phyloP scores from a whole-genome alignment of 257 asterid species.

The Euphrasia confusa region DNA sequence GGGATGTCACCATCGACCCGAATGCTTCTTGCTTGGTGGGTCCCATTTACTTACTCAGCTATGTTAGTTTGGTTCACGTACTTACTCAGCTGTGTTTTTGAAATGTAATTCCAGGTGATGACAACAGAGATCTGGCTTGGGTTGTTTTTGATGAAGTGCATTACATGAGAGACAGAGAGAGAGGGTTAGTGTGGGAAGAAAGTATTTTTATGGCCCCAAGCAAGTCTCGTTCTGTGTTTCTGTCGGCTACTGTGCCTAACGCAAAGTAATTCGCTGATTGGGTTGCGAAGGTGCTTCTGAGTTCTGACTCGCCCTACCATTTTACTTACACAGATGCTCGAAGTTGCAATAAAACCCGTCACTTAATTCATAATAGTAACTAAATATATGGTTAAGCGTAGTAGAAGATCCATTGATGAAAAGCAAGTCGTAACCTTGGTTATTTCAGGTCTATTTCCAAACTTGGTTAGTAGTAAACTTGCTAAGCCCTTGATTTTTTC shows the following conservation, averaged over 20 bases:
- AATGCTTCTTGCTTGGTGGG: constrained; percentile 96
- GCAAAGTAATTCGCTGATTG: constrained; percentile 97
- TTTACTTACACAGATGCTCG: background rate
- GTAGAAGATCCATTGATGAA: too few species aligned
- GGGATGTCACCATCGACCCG: constrained; percentile 94
- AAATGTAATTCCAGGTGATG: constrained; percentile 66
- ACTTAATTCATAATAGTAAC: too few species aligned
- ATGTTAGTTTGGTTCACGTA: constrained; percentile 1
- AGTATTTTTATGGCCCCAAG: constrained; percentile 92
- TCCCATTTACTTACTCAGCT: constrained; percentile 22
- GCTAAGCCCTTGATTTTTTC: background rate
- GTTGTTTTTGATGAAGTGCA: constrained; percentile 94
- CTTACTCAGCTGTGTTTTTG: constrained; percentile 19
- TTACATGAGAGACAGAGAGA: constrained; percentile 94
- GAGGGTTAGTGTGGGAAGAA: constrained; percentile 99
- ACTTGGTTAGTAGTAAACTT: background rate
- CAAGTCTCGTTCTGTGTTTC: constrained; percentile 82
- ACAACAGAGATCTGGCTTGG: constrained; percentile 99
- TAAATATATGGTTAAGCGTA: too few species aligned
- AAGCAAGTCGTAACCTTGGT: too few species aligned
- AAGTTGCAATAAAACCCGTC: too few species aligned
- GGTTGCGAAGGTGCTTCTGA: constrained; percentile 80
- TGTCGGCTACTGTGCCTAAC: constrained; percentile 91
- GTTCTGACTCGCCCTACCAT: constrained; percentile 3
- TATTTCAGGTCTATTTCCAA: background rate